Base-by-base conservation (phyloP, 331 rosid species). In the Quercus phellos region DNA sequence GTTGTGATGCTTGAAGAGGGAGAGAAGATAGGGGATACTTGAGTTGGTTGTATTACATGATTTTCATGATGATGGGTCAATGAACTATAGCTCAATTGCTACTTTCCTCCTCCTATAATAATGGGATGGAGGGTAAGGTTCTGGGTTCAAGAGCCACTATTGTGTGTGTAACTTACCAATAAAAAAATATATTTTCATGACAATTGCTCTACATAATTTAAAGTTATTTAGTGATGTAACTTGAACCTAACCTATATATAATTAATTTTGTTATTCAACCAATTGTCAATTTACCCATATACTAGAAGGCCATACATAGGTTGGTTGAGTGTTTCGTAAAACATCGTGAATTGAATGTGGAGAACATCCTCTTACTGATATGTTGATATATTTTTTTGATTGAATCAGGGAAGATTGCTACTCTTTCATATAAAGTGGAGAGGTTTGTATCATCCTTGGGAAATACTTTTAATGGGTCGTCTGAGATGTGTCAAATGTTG, bases 351-450 rank as follows among this genome's bases (percentile, higher is more conserved):
- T 68, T 11, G 9, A 46, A 2, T 50, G 34, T 29, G 46, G 60
- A 58, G 18, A 77, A 67, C 34, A 42, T 51, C 22, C 54, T 18
- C 63, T 38, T 73, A 35, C 78, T 85, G 54, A 82, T 59, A 51
- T 55, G 53, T 29, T 75, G 38, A 53, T 59, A 6, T 74, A 63
- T 76, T 72, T 51, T 51, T 0, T 80, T 76, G 46, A 18, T 60
- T 85, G 84, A 79, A 70, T 79, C 91, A 87, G 92, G 98, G 79
- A 90, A 85, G 78, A 21, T 89, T 11, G 66, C 82, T 68, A 82
- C 88, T 55, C 74, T 80, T 78, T 77, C 97, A 8, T 61, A 78
- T 46, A 84, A 88, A 66, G 84, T 59, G 53, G 81, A 84, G 68
- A 86, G 83, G 76, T 50, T 84, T 55, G 63, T 81, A 24, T 75